Conservation (phyloP, 768 basidiomycete genomes). For the Artomyces pyxidatus region DNA sequence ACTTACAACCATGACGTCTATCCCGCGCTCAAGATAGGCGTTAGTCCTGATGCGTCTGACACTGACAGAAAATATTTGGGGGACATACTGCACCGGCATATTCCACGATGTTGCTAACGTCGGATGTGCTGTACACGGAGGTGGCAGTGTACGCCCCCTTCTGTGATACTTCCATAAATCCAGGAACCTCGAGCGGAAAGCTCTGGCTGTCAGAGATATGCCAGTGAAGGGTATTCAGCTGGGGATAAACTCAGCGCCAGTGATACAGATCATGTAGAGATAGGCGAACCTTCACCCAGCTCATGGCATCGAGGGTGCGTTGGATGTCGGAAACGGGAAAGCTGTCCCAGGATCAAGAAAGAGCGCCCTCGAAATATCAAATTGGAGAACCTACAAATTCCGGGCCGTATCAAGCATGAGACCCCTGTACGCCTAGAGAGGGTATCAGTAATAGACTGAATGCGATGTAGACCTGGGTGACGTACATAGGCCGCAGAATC, state of each 20-base stretch:
- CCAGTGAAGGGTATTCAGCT: constrained; percentile 43
- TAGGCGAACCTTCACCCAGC: constrained; percentile 42
- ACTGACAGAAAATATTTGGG: no score
- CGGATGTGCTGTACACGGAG: constrained; percentile 27
- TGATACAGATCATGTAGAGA: background rate
- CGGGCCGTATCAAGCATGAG: constrained; percentile 77
- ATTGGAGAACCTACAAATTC: constrained; percentile 47
- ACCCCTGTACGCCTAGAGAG: constrained; percentile 57
- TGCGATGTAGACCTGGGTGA: no score
- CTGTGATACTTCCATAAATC: constrained; percentile 28
- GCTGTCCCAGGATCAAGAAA: constrained; percentile 23
- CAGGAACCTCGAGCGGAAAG: constrained; percentile 37
- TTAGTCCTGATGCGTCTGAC: no score
- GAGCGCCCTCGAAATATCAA: background rate
- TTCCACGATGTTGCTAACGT: constrained; percentile 31
- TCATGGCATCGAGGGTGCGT: constrained; percentile 69
- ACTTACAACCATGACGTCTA: constrained; percentile 36
- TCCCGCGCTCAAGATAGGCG: constrained; percentile 31
- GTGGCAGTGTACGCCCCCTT: constrained; percentile 36
- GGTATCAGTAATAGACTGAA: background rate
- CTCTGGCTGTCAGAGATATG: constrained; percentile 43
- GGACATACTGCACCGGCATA: constrained; percentile 37
- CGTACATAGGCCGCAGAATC: constrained; percentile 43
- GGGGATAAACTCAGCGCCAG: background rate
- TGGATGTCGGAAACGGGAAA: constrained; percentile 58